A percentile compares a stretch with the other conserved stretches of the same genome.
These are phyloP conservation scores for Austroboletus eburneus DNA, from an alignment of 768 basidiomycete species.

Conservation along the genomic window DNA sequence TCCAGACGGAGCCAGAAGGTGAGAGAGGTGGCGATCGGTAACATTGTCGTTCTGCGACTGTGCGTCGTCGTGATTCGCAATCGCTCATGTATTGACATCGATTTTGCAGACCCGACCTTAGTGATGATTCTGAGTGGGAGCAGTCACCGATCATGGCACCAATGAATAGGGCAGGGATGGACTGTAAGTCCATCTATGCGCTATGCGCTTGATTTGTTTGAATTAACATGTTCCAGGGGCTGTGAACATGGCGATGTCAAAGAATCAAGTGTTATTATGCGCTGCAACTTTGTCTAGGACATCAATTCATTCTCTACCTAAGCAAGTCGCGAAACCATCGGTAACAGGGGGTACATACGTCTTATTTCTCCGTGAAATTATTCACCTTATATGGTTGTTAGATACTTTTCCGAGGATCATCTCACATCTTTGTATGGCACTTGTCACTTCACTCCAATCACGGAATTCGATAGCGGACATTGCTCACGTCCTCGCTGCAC, in stretches of 20 bases:
- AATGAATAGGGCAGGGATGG: conserved; percentile 39
- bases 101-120: conserved; percentile 47
- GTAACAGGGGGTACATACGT: conserved; percentile 16
- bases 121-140: conserved; percentile 50
- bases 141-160: conserved; percentile 43
- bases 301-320: conserved; percentile 45
- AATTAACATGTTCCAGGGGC: conserved; percentile 44
- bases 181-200: conserved; percentile 39
- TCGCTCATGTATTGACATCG: background rate
- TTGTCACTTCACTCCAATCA: conserved; percentile 44
- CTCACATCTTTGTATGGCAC: conserved; percentile 18
- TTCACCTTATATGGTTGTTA: conserved; percentile 22
- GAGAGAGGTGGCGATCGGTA: conserved; percentile 46
- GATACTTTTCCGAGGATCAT: conserved; percentile 26
- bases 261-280: conserved; percentile 54
- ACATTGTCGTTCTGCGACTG: conserved; percentile 50
- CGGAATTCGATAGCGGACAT: conserved; percentile 57
- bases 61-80: conserved; percentile 23
- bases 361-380: background rate
- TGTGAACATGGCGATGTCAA: conserved; percentile 50
- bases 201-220: background rate
- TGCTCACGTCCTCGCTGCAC: conserved; percentile 47
- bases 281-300: conserved; percentile 44
- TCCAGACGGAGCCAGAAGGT: conserved; percentile 28
- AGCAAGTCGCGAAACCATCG: conserved; percentile 15